Percentiles rank a stretch among this genome's conserved stretches.
These are phyloP conservation scores for Aspergillus thermomutatus DNA, from an alignment of 2,329 filamentous ascomycete species.

Conservation along the genomic window DNA sequence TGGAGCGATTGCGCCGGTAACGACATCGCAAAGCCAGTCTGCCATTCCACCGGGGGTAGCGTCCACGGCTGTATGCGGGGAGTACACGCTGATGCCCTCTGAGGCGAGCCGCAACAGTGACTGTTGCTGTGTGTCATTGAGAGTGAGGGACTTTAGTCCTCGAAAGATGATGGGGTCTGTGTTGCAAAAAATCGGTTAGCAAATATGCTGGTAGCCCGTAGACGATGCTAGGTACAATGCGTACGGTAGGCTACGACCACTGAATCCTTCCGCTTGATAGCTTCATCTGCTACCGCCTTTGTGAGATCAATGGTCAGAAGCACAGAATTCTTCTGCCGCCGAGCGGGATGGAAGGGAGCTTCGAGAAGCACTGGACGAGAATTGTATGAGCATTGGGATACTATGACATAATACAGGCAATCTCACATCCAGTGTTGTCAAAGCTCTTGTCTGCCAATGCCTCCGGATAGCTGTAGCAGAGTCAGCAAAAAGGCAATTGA, in stretches of 20 bases:
- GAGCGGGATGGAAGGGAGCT: slow-evolving; percentile 59
- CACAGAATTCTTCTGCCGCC: slow-evolving; percentile 61
- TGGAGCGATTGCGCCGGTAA: slow-evolving; percentile 53
- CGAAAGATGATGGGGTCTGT: slow-evolving; percentile 95
- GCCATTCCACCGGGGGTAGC: slow-evolving; percentile 80
- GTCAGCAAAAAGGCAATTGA: slow-evolving; percentile 11
- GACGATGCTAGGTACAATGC: slow-evolving; percentile 20
- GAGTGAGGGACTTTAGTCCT: slow-evolving; percentile 81
- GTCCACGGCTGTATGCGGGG: slow-evolving; percentile 92
- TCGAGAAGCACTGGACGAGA: slow-evolving; percentile 61
- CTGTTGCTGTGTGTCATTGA: slow-evolving; percentile 79
- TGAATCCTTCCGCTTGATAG: slow-evolving; percentile 70
- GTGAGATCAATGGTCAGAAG: slow-evolving; percentile 91
- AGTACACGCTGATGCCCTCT: slow-evolving; percentile 90
- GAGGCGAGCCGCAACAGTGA: slow-evolving; percentile 78
- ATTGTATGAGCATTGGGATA: slow-evolving; percentile 2
- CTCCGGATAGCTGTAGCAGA: slow-evolving; percentile 70
- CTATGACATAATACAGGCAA: background rate
- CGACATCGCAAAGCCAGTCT: slow-evolving; percentile 88
- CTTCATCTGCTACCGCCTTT: slow-evolving; percentile 82
- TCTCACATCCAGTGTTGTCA: slow-evolving; percentile 83
- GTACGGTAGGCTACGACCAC: slow-evolving; percentile 87
- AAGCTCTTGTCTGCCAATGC: slow-evolving; percentile 83
- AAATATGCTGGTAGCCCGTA: background rate
- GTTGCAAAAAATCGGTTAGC: slow-evolving; percentile 1